These are phyloP conservation scores for Calocybe gangraenosa DNA, from an alignment of 768 basidiomycete genomes.

Conservation along the genomic window DNA sequence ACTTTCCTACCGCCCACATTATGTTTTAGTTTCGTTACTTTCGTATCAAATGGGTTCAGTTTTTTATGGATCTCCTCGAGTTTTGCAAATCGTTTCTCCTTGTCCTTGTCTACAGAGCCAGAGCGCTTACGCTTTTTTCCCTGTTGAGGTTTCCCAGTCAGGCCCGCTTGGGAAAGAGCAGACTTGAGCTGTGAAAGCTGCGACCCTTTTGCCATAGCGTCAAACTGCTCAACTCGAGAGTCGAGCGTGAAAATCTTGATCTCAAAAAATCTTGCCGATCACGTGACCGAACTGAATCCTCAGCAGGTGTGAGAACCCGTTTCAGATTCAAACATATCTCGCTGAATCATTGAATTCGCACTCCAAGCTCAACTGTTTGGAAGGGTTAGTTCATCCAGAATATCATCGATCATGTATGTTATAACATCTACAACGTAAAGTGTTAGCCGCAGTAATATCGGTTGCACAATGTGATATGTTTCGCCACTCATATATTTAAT, in stretches of 20 bases:
- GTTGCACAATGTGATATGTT: too few relatives aligned
- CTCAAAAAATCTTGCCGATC: too few relatives aligned
- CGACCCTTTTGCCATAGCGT: constrained; percentile 72
- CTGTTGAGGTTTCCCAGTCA: constrained; percentile 54
- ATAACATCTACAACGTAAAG: too few relatives aligned
- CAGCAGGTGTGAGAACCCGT: too few relatives aligned
- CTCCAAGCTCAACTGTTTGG: too few relatives aligned
- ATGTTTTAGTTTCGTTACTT: constrained; percentile 89
- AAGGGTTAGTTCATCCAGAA: too few relatives aligned
- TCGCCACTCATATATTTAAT: too few relatives aligned
- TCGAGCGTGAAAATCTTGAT: constrained; percentile 11
- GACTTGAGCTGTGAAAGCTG: constrained; percentile 90
- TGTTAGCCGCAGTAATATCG: too few relatives aligned
- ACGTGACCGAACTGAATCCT: too few relatives aligned
- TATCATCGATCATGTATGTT: too few relatives aligned
- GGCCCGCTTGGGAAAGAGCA: constrained; percentile 74
- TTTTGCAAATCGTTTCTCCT: constrained; percentile 74
- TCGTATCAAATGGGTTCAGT: constrained; percentile 92
- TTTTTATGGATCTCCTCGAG: constrained; percentile 80
- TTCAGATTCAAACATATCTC: too few relatives aligned
- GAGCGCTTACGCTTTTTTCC: constrained; percentile 70
- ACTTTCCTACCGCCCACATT: constrained; percentile 87
- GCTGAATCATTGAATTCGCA: not conserved
- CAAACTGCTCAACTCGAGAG: not conserved
- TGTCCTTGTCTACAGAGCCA: constrained; percentile 64